Conservation (phyloP, 2,329 filamentous ascomycete species). For the Lachnellula arida region DNA sequence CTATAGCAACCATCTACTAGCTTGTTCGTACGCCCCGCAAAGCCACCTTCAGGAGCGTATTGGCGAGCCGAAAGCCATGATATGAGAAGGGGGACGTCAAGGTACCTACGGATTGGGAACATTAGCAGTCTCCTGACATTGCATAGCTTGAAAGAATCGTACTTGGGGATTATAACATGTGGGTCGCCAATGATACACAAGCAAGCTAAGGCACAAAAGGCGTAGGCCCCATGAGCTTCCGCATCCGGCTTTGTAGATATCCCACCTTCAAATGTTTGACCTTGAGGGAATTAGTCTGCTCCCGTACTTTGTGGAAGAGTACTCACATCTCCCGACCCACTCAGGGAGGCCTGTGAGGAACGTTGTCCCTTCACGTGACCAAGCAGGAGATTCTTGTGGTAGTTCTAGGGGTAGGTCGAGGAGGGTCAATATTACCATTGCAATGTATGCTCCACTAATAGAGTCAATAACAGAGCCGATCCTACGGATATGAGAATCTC, state of each 20-base stretch:
- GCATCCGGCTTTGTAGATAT: slow-evolving; percentile 80
- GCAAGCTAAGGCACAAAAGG: slow-evolving; percentile 88
- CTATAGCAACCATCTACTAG: slow-evolving; percentile 97
- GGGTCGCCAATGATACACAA: slow-evolving; percentile 81
- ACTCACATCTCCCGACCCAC: slow-evolving; percentile 76
- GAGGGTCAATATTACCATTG: slow-evolving; percentile 76
- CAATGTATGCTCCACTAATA: slow-evolving; percentile 82
- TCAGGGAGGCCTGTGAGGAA: slow-evolving; percentile 71
- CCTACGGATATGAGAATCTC: slow-evolving; percentile 31
- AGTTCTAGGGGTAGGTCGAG: slow-evolving; percentile 79
- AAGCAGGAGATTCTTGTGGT: slow-evolving; percentile 65
- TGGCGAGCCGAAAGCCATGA: slow-evolving; percentile 89
- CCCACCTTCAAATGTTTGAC: slow-evolving; percentile 92
- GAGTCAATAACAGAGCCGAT: slow-evolving; percentile 9
- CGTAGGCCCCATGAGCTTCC: slow-evolving; percentile 95
- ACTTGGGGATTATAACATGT: slow-evolving; percentile 67
- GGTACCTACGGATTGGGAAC: slow-evolving; percentile 49
- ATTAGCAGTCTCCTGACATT: slow-evolving; percentile 18
- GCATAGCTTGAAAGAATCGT: slow-evolving; percentile 34
- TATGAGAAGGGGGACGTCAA: slow-evolving; percentile 72
- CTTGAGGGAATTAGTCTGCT: slow-evolving; percentile 37
- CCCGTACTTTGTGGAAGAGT: slow-evolving; percentile 6
- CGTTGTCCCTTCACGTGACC: slow-evolving; percentile 55
- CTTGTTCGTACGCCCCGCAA: slow-evolving; percentile 93
- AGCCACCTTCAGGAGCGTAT: slow-evolving; percentile 85